These are phyloP conservation scores for Apostasia shenzhenica DNA, from an alignment of 106 monocot species.

Conservation along the genomic window DNA sequence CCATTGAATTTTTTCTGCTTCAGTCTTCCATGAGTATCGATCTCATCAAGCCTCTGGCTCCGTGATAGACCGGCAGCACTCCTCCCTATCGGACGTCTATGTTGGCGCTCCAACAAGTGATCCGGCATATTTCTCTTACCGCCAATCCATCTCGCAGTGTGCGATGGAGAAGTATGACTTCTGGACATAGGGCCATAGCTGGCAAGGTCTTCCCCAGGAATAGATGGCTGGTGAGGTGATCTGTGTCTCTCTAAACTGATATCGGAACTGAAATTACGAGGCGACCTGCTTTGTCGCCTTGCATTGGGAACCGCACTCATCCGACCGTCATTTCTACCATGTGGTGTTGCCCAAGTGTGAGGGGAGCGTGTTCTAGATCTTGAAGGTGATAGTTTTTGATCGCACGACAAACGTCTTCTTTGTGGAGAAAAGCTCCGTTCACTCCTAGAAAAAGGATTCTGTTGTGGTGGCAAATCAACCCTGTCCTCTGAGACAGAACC, in stretches of 20 bases:
- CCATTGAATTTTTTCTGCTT: constrained; percentile 40
- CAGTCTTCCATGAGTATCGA: constrained; percentile 24
- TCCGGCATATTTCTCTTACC: constrained; percentile 28
- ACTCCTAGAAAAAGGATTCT: constrained; percentile 21
- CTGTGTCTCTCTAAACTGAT: constrained; percentile 18
- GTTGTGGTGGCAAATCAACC: constrained; percentile 14
- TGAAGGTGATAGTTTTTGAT: constrained; percentile 49
- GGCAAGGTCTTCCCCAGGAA: constrained; percentile 22
- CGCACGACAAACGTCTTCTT: constrained; percentile 26
- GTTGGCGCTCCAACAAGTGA: constrained; percentile 22
- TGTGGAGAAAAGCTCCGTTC: constrained; percentile 47
- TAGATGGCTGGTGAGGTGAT: constrained; percentile 21
- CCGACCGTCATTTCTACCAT: constrained; percentile 18
- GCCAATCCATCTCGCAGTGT: constrained; percentile 49
- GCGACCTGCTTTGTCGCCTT: constrained; percentile 32
- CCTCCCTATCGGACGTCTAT: constrained; percentile 25
- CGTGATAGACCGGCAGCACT: constrained; percentile 41
- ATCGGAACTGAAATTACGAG: constrained; percentile 23
- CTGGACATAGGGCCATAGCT: constrained; percentile 20
- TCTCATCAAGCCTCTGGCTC: constrained; percentile 19
- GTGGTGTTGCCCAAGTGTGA: constrained; percentile 44
- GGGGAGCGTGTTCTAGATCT: constrained; percentile 76
- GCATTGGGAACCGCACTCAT: constrained; percentile 17
- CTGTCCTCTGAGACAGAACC: constrained; percentile 18
- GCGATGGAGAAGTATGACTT: constrained; percentile 26